Evolutionary conservation across 1,139 yeast genomes (phyloP).

Genomic region (Sugiyamaella castrensis): DNA sequence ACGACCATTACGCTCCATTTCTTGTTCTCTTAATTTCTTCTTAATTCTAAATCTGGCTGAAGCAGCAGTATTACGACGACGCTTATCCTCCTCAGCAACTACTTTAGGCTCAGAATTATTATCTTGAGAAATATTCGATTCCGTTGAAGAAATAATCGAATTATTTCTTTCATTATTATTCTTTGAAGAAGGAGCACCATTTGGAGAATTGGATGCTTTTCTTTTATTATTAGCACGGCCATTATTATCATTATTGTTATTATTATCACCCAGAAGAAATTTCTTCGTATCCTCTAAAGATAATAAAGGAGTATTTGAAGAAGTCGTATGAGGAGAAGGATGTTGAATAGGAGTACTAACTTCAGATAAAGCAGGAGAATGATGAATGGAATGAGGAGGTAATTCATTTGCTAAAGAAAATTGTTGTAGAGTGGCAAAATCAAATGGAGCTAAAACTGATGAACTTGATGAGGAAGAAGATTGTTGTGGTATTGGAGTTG

Average conservation of each 20-base stretch:
- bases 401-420: conserved; percentile 27
- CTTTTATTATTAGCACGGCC: neutral
- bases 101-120: conserved; percentile 21
- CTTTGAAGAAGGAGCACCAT: neutral
- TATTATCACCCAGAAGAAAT: neutral
- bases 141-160: too few relatives aligned
- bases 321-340: conserved; percentile 12
- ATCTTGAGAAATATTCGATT: too few relatives aligned
- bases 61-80: conserved; percentile 77
- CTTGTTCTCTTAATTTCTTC: conserved; percentile 80
- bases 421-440: conserved; percentile 22
- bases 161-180: too few relatives aligned
- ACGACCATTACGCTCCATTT: conserved; percentile 67
- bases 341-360: conserved; percentile 8
- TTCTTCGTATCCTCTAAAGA: conserved; percentile 1
- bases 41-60: conserved; percentile 76
- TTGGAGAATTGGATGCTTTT: neutral
- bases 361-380: conserved; percentile 13
- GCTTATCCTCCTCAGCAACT: conserved; percentile 55
- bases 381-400: conserved; percentile 16
- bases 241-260: neutral
- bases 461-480: neutral
- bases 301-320: conserved; percentile 5
- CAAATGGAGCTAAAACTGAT: conserved; percentile 14
- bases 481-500: neutral